Base-by-base conservation (phyloP, 768 basidiomycete genomes). In the Podaxis sp. region DNA sequence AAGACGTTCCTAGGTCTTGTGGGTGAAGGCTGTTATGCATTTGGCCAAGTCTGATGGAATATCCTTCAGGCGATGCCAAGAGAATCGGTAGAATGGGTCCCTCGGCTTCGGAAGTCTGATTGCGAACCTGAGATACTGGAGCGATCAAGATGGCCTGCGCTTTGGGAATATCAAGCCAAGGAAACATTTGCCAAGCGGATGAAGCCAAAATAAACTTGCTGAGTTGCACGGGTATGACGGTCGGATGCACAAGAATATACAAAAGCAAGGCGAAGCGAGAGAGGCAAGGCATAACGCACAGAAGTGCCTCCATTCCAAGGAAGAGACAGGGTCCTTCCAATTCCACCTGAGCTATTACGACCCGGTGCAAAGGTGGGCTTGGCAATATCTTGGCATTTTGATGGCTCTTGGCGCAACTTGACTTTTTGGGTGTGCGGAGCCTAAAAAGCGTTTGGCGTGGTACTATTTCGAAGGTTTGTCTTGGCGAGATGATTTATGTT, bases 391-490 rank as follows among this genome's bases (percentile, higher is more conserved):
- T 50, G 49, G 49, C 49, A 28, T 5, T 50, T 22, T 24, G 26
- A 8, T 8, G 24, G 33, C 49, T 26, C 46, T 51, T 59, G 53
- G 54, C 37, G 20, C 13, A 7, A 20, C 20, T 20, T 12, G 30
- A 36, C 24, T 46, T 13, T 38, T 55, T 61, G 28, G 60, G 11
- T 1, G 20, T 22, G 54, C 60, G 51, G 59, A 65, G 70, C 69
- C 37, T 36, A 56, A 15, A 15, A 53, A 24, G 61, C 58, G 55
- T 56, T 61, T 67, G 68, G 68, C 69, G 69, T 69, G 66, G 48
- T 28, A 4, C 38, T 17, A 50, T 63, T 66, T 66, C 64, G 66
- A 66, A 53, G 48, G 26, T 12, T 46, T 46, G 17, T 26, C 67
- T 68, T 68, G 65, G 67, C 67, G 41, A 26, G 22, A 24, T 22